A percentile compares a stretch with the other conserved stretches of the same genome.
These are phyloP conservation scores for Rubia tinctorum DNA, from an alignment of 305 asterid species.

Conservation along the genomic window DNA sequence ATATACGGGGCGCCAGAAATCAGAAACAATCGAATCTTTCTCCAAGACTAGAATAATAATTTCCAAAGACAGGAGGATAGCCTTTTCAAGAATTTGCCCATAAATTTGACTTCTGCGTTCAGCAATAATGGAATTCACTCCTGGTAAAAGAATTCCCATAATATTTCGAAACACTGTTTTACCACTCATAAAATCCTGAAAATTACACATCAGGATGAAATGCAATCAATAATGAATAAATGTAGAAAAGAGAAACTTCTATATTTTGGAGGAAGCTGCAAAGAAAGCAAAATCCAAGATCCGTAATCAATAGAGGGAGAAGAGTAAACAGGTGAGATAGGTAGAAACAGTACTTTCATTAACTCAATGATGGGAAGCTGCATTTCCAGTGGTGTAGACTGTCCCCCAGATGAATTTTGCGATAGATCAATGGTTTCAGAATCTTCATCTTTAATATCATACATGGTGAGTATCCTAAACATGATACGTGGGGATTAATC, in stretches of 20 bases:
- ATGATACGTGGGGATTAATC: slow-evolving; percentile 18
- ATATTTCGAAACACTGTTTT: slow-evolving; percentile 76
- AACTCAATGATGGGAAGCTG: slow-evolving; percentile 86
- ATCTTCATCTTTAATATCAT: slow-evolving; percentile 79
- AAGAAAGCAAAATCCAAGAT: neutral
- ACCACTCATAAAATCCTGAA: slow-evolving; percentile 98
- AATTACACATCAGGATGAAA: slow-evolving; percentile 9
- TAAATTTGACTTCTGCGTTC: slow-evolving; percentile 73
- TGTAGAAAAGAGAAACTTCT: neutral
- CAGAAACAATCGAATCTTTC: slow-evolving; percentile 70
- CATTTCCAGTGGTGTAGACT: slow-evolving; percentile 54
- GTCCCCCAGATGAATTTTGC: slow-evolving; percentile 50
- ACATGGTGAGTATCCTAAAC: slow-evolving; percentile 90
- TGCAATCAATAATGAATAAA: neutral
- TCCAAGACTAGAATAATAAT: slow-evolving; percentile 76
- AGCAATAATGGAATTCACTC: slow-evolving; percentile 66
- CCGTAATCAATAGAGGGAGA: neutral
- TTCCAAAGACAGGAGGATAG: slow-evolving; percentile 82
- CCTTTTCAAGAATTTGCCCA: slow-evolving; percentile 79
- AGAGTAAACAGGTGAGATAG: slow-evolving; percentile 17
- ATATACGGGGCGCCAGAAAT: slow-evolving; percentile 89
- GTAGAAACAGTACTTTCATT: slow-evolving; percentile 61
- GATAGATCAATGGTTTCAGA: slow-evolving; percentile 59
- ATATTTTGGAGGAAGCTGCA: neutral
- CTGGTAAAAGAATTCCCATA: slow-evolving; percentile 76